These are phyloP conservation scores for Syzygium malaccense DNA, from an alignment of 441 rosid genomes.

Conservation along the genomic window DNA sequence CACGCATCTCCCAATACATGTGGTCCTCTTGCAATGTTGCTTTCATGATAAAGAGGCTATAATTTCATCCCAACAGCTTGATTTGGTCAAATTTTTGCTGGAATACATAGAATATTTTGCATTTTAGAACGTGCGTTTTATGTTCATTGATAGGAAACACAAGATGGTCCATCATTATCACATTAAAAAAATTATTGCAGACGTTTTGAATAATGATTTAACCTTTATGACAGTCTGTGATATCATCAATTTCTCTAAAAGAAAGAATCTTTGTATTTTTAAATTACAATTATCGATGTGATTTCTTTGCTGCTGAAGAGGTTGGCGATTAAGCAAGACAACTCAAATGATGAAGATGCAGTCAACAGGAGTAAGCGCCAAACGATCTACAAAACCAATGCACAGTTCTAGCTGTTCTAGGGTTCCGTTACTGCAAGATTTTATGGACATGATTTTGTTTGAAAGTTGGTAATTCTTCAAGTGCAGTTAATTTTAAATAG, in stretches of 20 bases:
- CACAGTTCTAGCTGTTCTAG: neutral
- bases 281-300: neutral
- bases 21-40: neutral
- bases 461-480: neutral
- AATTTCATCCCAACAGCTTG: neutral
- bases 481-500: neutral
- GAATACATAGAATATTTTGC: neutral
- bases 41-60: neutral
- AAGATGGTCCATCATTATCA: neutral
- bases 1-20: neutral
- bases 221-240: neutral
- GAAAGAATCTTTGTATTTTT: neutral
- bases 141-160: neutral
- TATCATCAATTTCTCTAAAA: neutral
- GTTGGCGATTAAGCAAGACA: neutral
- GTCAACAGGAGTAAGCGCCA: neutral
- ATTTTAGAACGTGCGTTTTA: neutral
- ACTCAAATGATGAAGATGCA: neutral
- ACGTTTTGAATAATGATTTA: too few relatives aligned
- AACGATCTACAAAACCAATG: neutral
- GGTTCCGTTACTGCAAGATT: neutral
- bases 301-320: neutral
- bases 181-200: neutral
- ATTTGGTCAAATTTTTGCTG: neutral
- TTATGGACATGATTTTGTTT: neutral